Conservation (phyloP, 2,329 filamentous ascomycete genomes). For the Chalaropsis ovoidea region DNA sequence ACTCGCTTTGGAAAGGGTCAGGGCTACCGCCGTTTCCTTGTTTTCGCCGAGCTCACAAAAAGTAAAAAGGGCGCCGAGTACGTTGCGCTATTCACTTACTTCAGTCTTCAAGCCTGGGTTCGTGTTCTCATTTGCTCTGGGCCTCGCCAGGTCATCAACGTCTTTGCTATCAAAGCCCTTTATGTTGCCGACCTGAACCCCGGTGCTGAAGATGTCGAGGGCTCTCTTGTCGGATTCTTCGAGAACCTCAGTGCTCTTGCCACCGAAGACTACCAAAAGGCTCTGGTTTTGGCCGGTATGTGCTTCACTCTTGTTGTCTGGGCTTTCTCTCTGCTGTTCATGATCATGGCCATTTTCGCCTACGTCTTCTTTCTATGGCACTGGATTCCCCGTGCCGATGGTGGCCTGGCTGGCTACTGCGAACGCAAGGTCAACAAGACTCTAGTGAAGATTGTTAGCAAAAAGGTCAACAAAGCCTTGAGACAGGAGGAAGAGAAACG, state of each 20-base stretch:
- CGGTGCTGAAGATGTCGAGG: conserved; percentile 42
- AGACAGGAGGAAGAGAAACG: conserved; percentile 61
- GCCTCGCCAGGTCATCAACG: conserved; percentile 84
- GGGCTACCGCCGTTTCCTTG: conserved; percentile 83
- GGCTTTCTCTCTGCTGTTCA: conserved; percentile 66
- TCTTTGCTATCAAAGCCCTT: conserved; percentile 75
- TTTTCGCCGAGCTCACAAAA: conserved; percentile 83
- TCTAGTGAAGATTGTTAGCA: conserved; percentile 71
- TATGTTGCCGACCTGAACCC: conserved; percentile 57
- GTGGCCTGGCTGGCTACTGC: conserved; percentile 74
- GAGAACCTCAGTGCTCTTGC: conserved; percentile 67
- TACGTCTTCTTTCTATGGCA: conserved; percentile 88
- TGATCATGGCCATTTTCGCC: conserved; percentile 65
- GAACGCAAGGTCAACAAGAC: conserved; percentile 82
- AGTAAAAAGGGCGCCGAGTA: conserved; percentile 87
- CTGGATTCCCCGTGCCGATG: conserved; percentile 75
- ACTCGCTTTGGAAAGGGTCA: conserved; percentile 60
- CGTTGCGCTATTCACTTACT: conserved; percentile 82
- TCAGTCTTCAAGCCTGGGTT: conserved; percentile 70
- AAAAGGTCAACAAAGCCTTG: conserved; percentile 80
- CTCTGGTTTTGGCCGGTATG: conserved; percentile 80
- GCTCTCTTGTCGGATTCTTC: conserved; percentile 65
- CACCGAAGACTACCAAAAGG: conserved; percentile 63
- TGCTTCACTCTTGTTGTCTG: conserved; percentile 83
- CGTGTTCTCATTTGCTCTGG: conserved; percentile 84